Percentiles rank a stretch among this genome's conserved stretches.
phyloP scores from a whole-genome alignment of 2,329 filamentous ascomycete genomes.

The Colletotrichum neosansevieriae region DNA sequence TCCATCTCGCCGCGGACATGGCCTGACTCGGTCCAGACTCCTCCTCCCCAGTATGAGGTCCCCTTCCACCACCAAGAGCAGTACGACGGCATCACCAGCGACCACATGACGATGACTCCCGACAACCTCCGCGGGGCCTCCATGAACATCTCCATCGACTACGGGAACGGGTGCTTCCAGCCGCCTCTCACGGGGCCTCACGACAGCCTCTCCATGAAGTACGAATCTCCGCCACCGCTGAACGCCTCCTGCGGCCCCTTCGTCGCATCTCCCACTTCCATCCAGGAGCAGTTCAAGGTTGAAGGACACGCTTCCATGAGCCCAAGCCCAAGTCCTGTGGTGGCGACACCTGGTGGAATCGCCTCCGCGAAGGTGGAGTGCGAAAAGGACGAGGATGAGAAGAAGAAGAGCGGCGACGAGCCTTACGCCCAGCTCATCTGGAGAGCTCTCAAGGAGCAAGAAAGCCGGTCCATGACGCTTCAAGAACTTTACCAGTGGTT shows the following conservation, averaged over 20 bases:
- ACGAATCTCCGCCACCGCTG: slow-evolving; percentile 13
- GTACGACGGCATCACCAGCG: slow-evolving; percentile 6
- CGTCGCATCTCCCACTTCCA: slow-evolving; percentile 7
- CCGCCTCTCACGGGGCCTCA: slow-evolving; percentile 4
- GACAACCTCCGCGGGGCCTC: slow-evolving; percentile 20
- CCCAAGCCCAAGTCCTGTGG: not conserved
- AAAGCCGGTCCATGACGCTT: slow-evolving; percentile 78
- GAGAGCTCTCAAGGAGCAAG: slow-evolving; percentile 76
- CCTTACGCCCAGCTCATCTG: slow-evolving; percentile 89
- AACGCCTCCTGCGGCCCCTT: slow-evolving; percentile 8
- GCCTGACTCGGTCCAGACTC: slow-evolving; percentile 40
- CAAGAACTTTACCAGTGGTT: slow-evolving; percentile 96
- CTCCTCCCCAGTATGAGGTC: slow-evolving; percentile 26
- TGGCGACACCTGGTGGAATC: not conserved
- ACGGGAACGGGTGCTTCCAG: slow-evolving; percentile 6
- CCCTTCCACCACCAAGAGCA: slow-evolving; percentile 30
- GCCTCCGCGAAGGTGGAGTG: not conserved
- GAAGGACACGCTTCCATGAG: slow-evolving; percentile 7
- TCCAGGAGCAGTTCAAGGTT: slow-evolving; percentile 6
- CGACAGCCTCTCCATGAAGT: slow-evolving; percentile 1
- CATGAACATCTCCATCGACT: slow-evolving; percentile 26
- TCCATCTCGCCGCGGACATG: slow-evolving; percentile 51
- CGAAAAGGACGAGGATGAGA: not conserved
- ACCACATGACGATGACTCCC: slow-evolving; percentile 17
- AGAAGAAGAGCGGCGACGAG: slow-evolving; percentile 54